phyloP scores from a whole-genome alignment of 805 yeast genomes.

The Metschnikowia lochheadii region DNA sequence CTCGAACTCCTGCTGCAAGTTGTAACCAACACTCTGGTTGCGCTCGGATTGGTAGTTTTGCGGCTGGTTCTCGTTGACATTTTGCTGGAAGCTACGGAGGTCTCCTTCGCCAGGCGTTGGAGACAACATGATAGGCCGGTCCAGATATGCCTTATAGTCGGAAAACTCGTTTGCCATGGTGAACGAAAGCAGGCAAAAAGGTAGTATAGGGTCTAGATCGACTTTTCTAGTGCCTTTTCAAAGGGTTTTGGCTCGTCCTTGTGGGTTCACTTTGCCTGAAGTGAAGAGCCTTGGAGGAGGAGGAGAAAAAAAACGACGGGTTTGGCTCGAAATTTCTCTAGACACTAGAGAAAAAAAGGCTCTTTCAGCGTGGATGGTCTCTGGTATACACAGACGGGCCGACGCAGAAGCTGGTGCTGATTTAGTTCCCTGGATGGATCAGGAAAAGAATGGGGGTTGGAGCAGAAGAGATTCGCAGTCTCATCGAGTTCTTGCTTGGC shows the following conservation, averaged over 20 bases:
- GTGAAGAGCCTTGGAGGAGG: constrained; percentile 2
- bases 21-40: constrained; percentile 43
- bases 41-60: constrained; percentile 18
- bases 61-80: constrained; percentile 3
- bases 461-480: constrained; percentile 5
- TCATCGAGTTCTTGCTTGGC: constrained; percentile 3
- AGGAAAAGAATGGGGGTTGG: constrained; percentile 2
- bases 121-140: constrained; percentile 38
- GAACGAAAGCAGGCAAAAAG: not conserved
- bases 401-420: constrained; percentile 1
- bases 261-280: constrained; percentile 4
- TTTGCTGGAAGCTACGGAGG: constrained; percentile 4
- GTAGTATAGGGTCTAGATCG: not conserved
- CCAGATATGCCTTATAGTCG: constrained; percentile 16
- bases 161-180: constrained; percentile 10
- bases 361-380: not conserved
- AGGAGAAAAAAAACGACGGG: not conserved
- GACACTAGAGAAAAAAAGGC: not conserved
- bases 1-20: constrained; percentile 45
- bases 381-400: not conserved
- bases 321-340: not conserved
- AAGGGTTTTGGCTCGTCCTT: not conserved
- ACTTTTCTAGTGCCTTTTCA: not conserved
- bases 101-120: constrained; percentile 37
- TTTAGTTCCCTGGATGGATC: not conserved